A percentile compares a stretch with the other conserved stretches of the same genome.
Evolutionary conservation across 2,329 filamentous ascomycete genomes (phyloP).

Genomic region (Chaetomiaceae sp.): DNA sequence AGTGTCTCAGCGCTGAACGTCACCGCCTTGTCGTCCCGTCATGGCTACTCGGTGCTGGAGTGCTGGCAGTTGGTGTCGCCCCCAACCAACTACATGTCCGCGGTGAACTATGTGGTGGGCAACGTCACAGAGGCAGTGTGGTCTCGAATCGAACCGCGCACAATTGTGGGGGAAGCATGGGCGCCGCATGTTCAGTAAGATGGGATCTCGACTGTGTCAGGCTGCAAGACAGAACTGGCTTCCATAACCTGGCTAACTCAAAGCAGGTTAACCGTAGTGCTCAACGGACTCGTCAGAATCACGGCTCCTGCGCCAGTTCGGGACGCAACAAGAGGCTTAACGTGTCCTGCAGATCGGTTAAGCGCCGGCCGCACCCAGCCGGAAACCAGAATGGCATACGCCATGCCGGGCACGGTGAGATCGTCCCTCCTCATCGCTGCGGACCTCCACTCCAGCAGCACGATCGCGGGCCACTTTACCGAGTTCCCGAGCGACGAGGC

Average conservation of each 20-base stretch:
- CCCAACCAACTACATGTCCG: constrained; percentile 26
- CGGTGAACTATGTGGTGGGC: constrained; percentile 27
- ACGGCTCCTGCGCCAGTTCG: constrained; percentile 25
- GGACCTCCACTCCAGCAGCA: constrained; percentile 26
- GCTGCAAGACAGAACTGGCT: neutral
- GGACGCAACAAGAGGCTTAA: constrained; percentile 7
- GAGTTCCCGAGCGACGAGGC: constrained; percentile 32
- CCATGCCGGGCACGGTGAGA: constrained; percentile 27
- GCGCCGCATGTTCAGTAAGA: constrained; percentile 29
- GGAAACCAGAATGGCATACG: constrained; percentile 24
- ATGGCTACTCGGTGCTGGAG: constrained; percentile 26
- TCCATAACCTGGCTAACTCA: neutral
- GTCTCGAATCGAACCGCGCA: constrained; percentile 30
- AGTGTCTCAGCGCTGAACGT: constrained; percentile 22
- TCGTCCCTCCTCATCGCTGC: constrained; percentile 30
- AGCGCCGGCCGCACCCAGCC: constrained; percentile 3
- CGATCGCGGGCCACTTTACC: constrained; percentile 28
- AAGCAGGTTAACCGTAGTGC: constrained; percentile 15
- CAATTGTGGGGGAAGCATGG: constrained; percentile 30
- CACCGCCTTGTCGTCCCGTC: constrained; percentile 26
- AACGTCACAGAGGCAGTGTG: constrained; percentile 27
- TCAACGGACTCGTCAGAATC: constrained; percentile 31
- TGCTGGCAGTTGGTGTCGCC: constrained; percentile 27
- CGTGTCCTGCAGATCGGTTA: neutral
- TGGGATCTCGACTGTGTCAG: too few relatives aligned